These are phyloP conservation scores for Dianthus caryophyllus DNA, from an alignment of 148 eudicot species.

Conservation along the genomic window DNA sequence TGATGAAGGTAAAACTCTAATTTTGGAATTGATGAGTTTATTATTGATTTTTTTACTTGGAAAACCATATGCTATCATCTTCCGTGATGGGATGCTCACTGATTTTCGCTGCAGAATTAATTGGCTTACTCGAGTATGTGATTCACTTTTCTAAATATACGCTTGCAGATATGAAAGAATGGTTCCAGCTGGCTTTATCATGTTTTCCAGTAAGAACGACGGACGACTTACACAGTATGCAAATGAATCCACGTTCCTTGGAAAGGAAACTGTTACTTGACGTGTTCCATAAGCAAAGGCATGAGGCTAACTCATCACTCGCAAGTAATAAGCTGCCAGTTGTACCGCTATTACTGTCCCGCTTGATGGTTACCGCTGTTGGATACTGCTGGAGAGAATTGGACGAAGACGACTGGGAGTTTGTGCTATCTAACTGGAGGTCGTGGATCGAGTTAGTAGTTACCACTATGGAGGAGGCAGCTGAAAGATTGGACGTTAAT, in stretches of 20 bases:
- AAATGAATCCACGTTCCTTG: slow-evolving; percentile 36
- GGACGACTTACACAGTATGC: slow-evolving; percentile 30
- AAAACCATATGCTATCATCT: background rate
- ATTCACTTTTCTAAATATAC: slow-evolving; percentile 8
- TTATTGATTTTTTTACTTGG: background rate
- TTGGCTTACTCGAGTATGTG: background rate
- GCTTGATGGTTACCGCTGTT: slow-evolving; percentile 53
- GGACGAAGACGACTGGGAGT: slow-evolving; percentile 82
- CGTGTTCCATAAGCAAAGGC: slow-evolving; percentile 72
- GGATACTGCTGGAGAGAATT: slow-evolving; percentile 87
- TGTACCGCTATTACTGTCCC: slow-evolving; percentile 55
- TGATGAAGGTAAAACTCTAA: slow-evolving; percentile 55
- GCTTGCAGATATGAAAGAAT: slow-evolving; percentile 66
- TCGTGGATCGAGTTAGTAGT: slow-evolving; percentile 79
- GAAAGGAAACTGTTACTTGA: slow-evolving; percentile 58
- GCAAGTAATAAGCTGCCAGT: slow-evolving; percentile 48
- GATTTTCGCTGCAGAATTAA: too few relatives aligned
- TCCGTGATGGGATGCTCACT: background rate
- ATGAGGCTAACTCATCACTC: slow-evolving; percentile 33
- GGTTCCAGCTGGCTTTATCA: slow-evolving; percentile 78
- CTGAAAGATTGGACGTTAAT: slow-evolving; percentile 66
- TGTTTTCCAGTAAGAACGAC: slow-evolving; percentile 58
- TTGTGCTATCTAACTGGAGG: slow-evolving; percentile 59
- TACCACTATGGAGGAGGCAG: slow-evolving; percentile 75
- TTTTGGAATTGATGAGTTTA: background rate